These are phyloP conservation scores for Syzygium grande DNA, from an alignment of 345 rosid genomes.

Conservation along the genomic window DNA sequence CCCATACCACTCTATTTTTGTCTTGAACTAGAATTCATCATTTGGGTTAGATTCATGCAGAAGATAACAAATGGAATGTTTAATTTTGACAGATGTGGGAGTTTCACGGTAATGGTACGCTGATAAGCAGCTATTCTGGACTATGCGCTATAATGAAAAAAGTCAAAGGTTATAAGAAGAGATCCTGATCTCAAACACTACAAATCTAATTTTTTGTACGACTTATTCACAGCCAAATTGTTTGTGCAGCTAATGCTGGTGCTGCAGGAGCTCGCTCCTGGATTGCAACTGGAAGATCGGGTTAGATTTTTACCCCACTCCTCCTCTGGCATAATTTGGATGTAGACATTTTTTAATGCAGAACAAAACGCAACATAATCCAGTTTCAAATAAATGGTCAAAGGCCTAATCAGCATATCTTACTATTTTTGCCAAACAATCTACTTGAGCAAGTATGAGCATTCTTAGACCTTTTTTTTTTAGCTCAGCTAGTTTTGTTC, in stretches of 20 bases:
- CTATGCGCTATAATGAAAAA: slow-evolving; percentile 64
- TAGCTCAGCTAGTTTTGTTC: not conserved
- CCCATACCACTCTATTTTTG: not conserved
- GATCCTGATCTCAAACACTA: not conserved
- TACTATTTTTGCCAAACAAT: not conserved
- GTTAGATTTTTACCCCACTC: slow-evolving; percentile 8
- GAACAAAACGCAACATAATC: not conserved
- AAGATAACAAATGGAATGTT: not conserved
- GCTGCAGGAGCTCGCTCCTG: slow-evolving; percentile 63
- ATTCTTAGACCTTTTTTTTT: not conserved
- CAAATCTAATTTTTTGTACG: not conserved
- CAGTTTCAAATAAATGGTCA: no score
- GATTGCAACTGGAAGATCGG: slow-evolving; percentile 80
- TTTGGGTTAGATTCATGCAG: not conserved
- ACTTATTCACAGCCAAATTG: not conserved
- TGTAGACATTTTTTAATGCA: not conserved
- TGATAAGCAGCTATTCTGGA: slow-evolving; percentile 70
- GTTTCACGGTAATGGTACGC: slow-evolving; percentile 43
- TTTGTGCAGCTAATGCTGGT: slow-evolving; percentile 18
- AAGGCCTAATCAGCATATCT: not conserved
- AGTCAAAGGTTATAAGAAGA: slow-evolving; percentile 33
- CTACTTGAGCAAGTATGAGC: not conserved
- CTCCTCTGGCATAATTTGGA: not conserved
- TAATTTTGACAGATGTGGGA: slow-evolving; percentile 69
- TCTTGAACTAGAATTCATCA: not conserved